phyloP scores from a whole-genome alignment of 2,329 filamentous ascomycete species.

The Penicillium fuscoglaucum region DNA sequence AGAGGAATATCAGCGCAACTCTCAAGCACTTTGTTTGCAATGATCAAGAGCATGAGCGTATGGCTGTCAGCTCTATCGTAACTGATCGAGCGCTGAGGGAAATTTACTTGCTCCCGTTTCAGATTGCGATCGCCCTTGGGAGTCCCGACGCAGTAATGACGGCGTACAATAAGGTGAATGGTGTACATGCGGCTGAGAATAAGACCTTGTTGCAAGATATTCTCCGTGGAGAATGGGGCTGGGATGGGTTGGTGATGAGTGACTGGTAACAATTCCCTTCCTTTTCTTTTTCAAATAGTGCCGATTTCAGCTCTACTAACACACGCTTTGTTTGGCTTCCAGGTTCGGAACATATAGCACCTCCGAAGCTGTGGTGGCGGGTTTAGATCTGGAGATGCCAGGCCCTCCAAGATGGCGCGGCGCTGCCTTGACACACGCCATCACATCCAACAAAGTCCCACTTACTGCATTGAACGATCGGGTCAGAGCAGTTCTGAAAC shows the following conservation, averaged over 20 bases:
- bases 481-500: neutral
- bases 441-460: neutral
- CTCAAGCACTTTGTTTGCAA: neutral
- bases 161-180: neutral
- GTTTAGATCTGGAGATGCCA: neutral
- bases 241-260: neutral
- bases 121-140: neutral
- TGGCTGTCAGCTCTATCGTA: neutral
- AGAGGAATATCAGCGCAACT: neutral
- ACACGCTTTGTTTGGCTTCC: neutral
- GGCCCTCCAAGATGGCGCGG: neutral
- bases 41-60: neutral
- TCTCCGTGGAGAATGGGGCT: neutral
- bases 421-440: neutral
- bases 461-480: neutral
- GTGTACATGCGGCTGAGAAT: neutral
- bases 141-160: neutral
- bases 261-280: neutral
- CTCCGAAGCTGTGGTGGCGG: neutral
- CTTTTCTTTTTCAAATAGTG: too few relatives aligned
- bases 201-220: neutral
- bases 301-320: neutral
- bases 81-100: neutral
- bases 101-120: neutral
- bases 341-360: neutral